Conservation (phyloP, 306 rosid genomes). For the Corylus avellana region DNA sequence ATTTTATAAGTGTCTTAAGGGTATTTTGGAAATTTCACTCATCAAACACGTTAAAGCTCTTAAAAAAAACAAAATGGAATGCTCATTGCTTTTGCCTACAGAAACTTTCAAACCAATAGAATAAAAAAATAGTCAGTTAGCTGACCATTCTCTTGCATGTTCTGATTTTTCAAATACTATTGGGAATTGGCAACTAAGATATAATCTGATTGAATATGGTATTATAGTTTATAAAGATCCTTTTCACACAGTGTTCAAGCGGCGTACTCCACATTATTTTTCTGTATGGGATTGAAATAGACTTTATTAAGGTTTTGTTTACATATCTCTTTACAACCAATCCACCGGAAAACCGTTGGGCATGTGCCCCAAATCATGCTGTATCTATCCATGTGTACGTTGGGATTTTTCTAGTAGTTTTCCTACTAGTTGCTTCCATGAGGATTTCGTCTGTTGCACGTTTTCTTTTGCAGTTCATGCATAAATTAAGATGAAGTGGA, state of each 20-base stretch:
- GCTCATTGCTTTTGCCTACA: neutral
- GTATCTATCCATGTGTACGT: too few relatives aligned
- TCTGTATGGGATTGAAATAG: neutral
- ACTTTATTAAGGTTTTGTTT: neutral
- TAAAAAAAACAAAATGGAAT: too few relatives aligned
- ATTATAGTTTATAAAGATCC: neutral
- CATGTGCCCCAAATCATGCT: too few relatives aligned
- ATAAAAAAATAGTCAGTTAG: neutral
- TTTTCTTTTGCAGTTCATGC: too few relatives aligned
- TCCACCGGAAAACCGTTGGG: neutral
- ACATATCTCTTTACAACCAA: neutral
- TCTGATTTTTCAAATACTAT: neutral
- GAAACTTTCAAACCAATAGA: neutral
- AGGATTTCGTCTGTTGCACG: too few relatives aligned
- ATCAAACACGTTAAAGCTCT: too few relatives aligned
- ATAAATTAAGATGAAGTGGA: too few relatives aligned
- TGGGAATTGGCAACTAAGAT: neutral
- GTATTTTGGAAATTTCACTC: too few relatives aligned
- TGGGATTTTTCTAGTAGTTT: too few relatives aligned
- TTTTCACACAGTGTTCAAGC: neutral
- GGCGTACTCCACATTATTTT: neutral
- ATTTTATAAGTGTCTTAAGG: too few relatives aligned
- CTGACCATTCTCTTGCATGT: neutral
- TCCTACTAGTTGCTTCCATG: too few relatives aligned
- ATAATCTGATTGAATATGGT: neutral